These are phyloP conservation scores for Ormosia emarginata DNA, from an alignment of 306 rosid genomes.

Conservation along the genomic window DNA sequence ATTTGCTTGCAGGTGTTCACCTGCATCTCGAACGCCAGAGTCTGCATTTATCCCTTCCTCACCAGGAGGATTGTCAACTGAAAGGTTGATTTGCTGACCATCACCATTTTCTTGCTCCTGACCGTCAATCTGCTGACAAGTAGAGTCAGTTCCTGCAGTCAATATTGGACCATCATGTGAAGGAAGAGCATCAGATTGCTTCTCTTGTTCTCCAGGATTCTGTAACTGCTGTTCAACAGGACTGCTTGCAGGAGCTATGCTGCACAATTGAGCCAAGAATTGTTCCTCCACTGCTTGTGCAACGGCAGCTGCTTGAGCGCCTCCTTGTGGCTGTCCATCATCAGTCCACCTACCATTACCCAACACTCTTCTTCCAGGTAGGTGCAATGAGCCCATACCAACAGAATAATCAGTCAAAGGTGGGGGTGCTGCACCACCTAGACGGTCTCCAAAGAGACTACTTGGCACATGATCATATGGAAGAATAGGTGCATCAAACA, in stretches of 20 bases:
- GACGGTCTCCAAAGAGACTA: slow-evolving; percentile 78
- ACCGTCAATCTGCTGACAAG: slow-evolving; percentile 55
- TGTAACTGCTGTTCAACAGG: slow-evolving; percentile 60
- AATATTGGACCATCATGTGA: slow-evolving; percentile 53
- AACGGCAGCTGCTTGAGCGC: slow-evolving; percentile 77
- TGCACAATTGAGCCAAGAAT: slow-evolving; percentile 59
- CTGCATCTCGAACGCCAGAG: slow-evolving; percentile 46
- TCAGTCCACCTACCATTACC: slow-evolving; percentile 98
- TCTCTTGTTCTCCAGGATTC: slow-evolving; percentile 61
- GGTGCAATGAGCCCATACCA: slow-evolving; percentile 86
- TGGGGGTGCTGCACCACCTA: slow-evolving; percentile 87
- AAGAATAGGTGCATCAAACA: slow-evolving; percentile 93
- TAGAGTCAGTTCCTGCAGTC: slow-evolving; percentile 44
- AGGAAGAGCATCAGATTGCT: slow-evolving; percentile 57
- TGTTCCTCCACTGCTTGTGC: slow-evolving; percentile 92
- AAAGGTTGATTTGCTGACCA: slow-evolving; percentile 44
- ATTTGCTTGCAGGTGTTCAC: slow-evolving; percentile 42
- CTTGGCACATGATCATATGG: slow-evolving; percentile 71
- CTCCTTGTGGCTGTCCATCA: slow-evolving; percentile 97
- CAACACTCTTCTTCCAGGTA: slow-evolving; percentile 79
- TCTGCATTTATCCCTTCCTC: slow-evolving; percentile 59
- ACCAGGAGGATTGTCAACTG: slow-evolving; percentile 38
- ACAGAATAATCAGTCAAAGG: slow-evolving; percentile 94
- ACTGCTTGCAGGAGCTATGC: slow-evolving; percentile 46
- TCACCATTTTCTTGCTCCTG: slow-evolving; percentile 61